phyloP scores from a whole-genome alignment of 2,329 filamentous ascomycete genomes.

The Pyrenochaeta sp. region DNA sequence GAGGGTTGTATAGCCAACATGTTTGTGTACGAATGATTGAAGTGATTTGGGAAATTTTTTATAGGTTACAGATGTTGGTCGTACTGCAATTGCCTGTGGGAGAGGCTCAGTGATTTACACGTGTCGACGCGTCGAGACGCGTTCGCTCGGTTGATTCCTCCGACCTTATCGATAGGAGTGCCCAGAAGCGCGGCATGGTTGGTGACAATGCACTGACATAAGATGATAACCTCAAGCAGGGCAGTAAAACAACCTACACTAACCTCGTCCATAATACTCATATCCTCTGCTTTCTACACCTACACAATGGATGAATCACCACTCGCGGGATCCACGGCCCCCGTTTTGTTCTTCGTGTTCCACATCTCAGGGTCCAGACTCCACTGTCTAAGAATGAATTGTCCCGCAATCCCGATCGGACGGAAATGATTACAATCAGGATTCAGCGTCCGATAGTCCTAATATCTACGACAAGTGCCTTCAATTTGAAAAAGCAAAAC shows the following conservation, averaged over 20 bases:
- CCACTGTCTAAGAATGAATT: no score
- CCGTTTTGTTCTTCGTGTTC: no score
- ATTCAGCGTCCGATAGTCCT: not conserved
- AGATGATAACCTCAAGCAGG: no score
- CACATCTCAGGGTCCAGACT: no score
- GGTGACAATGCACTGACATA: no score
- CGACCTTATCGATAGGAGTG: no score
- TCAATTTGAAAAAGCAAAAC: no score
- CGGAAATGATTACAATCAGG: not conserved
- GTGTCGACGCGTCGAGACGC: conserved; percentile 25
- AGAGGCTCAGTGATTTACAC: conserved; percentile 7
- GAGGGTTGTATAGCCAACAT: conserved; percentile 56
- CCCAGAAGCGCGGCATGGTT: no score
- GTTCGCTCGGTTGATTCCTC: conserved; percentile 6
- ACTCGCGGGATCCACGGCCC: not conserved
- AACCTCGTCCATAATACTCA: not conserved
- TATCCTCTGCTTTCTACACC: not conserved
- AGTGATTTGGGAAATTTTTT: not conserved
- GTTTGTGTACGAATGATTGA: not conserved
- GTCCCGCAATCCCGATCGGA: not conserved
- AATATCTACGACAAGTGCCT: not conserved
- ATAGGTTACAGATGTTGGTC: not conserved
- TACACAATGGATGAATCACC: not conserved
- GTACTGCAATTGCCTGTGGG: conserved; percentile 1
- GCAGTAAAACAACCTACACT: no score